Percentiles rank a stretch among this genome's conserved stretches.
Evolutionary conservation across 768 basidiomycete species (phyloP).

Genomic region (Paxillus ammoniavirescens): DNA sequence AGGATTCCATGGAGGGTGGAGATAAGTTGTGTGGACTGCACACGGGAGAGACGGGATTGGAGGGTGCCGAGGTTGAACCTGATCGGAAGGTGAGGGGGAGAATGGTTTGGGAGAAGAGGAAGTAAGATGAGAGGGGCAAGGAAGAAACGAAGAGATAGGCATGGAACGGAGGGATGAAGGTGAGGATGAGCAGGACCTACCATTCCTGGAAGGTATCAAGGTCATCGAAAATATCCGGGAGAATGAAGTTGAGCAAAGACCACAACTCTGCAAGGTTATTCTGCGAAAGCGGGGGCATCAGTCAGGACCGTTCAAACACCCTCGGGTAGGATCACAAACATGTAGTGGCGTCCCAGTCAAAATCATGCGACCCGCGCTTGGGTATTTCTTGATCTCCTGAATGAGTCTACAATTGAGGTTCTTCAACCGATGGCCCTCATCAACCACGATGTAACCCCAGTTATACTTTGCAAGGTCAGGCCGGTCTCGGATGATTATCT

Average conservation of each 20-base stretch:
- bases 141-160: slow-evolving; percentile 12
- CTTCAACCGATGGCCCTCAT: slow-evolving; percentile 94
- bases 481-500: slow-evolving; percentile 87
- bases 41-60: slow-evolving; percentile 52
- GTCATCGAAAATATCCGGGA: slow-evolving; percentile 92
- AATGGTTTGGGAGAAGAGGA: not conserved
- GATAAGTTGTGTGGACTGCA: slow-evolving; percentile 66
- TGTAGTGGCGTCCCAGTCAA: slow-evolving; percentile 96
- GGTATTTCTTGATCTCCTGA: slow-evolving; percentile 84
- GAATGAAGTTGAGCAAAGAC: slow-evolving; percentile 93
- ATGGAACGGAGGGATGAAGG: not conserved
- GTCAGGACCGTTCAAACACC: not conserved
- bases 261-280: slow-evolving; percentile 95
- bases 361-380: slow-evolving; percentile 84
- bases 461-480: slow-evolving; percentile 60
- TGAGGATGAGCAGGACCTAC: slow-evolving; percentile 37
- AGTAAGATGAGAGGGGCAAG: no score
- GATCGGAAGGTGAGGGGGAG: slow-evolving; percentile 3
- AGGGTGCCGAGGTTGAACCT: slow-evolving; percentile 76
- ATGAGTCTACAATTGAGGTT: slow-evolving; percentile 92
- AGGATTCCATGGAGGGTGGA: slow-evolving; percentile 84
- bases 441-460: slow-evolving; percentile 94
- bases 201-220: slow-evolving; percentile 88
- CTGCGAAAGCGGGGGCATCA: slow-evolving; percentile 39
- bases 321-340: slow-evolving; percentile 42